These are phyloP conservation scores for Backusella westeae DNA, from an alignment of 192 early-diverging fungal genomes.

Conservation along the genomic window DNA sequence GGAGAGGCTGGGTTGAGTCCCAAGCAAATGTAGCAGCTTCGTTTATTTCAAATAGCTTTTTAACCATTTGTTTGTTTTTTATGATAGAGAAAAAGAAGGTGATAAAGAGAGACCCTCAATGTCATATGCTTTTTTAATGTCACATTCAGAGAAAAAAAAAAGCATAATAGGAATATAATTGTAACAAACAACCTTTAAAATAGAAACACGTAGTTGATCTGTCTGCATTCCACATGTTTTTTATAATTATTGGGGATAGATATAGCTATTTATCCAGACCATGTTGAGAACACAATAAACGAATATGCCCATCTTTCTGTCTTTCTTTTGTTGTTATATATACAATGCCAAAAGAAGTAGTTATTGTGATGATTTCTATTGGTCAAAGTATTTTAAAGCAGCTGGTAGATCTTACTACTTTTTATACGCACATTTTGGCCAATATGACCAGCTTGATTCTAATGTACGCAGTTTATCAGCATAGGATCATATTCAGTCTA, in stretches of 20 bases:
- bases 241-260: background rate
- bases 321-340: too few species aligned
- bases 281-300: background rate
- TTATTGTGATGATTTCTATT: background rate
- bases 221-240: background rate
- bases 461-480: too few species aligned
- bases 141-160: background rate
- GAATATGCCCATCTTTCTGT: background rate
- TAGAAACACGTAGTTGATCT: background rate
- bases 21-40: conserved; percentile 89
- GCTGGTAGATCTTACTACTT: background rate
- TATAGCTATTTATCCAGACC: too few species aligned
- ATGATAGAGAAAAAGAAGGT: background rate
- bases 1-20: conserved; percentile 68
- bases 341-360: background rate
- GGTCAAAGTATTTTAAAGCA: background rate
- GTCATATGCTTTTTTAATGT: background rate
- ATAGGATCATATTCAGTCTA: too few species aligned
- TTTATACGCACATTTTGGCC: too few species aligned
- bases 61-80: conserved; percentile 20
- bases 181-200: background rate
- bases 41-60: conserved; percentile 58
- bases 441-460: too few species aligned
- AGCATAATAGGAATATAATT: background rate
- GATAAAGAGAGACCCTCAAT: background rate